Evolutionary conservation across 176 grass and related monocot genomes (phyloP), one percentile per base, ranked within the genome.

Genomic region (Carex littledalei): DNA sequence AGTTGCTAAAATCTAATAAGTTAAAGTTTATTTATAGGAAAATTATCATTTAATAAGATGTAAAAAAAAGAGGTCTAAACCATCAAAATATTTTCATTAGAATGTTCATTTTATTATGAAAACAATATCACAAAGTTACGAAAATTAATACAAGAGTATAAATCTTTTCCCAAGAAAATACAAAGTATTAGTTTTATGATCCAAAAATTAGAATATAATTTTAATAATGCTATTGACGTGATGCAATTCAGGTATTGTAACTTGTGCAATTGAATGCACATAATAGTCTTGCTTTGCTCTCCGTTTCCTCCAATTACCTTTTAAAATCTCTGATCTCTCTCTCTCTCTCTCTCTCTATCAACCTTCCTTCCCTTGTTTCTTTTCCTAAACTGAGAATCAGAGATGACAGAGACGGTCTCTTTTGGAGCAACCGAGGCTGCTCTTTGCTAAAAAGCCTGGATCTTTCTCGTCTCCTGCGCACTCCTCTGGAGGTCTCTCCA

Each of bases 401-500:
- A 63, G n/a, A 67, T n/a, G 22, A 43, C 81, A 83, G 59, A 63
- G 37, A 67, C 41, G 22, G 63, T 50, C 62, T 54, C 81, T 83
- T 83, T 83, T 83, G 62, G 37, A 66, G 39, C 57, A 66, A 82
- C 43, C 80, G 37, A 82, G 57, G 80, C 80, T 82, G 8, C 34
- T 29, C 37, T 61, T 61, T 61, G 55, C 54, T 79, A 80, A 80
- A 80, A 80, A 80, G 79, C 79, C 24, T 67, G 62, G 24, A 83
- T 83, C 81, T 83, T 83, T 66, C 37, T 83, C 81, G 81, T 26
- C 81, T 43, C 31, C 49, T 66, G 81, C 18, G 81, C 63, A 7
- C 15, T 20, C 20, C 21, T 60, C 76, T 59, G 10, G 2, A 35
- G 34, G 34, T 65, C 17, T 20, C 9, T 71, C 37, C 15, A 67